Evolutionary conservation across 1,284 basidiomycete genomes (phyloP).

Genomic region (Heterobasidion annosum): DNA sequence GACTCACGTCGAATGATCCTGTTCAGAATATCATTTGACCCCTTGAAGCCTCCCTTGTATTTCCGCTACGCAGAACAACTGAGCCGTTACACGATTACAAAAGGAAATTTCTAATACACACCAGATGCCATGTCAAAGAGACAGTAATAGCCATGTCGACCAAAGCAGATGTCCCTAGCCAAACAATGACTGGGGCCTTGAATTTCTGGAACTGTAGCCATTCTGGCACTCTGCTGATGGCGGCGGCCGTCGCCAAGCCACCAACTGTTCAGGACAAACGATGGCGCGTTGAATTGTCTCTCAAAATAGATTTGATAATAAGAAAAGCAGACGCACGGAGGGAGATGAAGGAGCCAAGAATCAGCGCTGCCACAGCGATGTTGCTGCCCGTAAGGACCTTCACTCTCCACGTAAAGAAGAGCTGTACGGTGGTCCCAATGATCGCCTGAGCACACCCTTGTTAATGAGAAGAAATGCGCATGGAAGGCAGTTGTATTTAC

Average conservation of each 20-base stretch:
- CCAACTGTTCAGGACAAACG: conserved; percentile 13
- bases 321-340: conserved; percentile 12
- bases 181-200: conserved; percentile 21
- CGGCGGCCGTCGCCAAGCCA: conserved; percentile 23
- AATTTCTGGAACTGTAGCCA: conserved; percentile 22
- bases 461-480: not conserved
- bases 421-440: conserved; percentile 28
- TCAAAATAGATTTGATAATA: not conserved
- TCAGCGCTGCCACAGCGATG: conserved; percentile 16
- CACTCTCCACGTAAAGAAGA: conserved; percentile 35
- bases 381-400: conserved; percentile 24
- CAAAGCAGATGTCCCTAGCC: conserved; percentile 19
- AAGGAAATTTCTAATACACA: conserved; percentile 9
- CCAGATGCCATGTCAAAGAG: conserved; percentile 18
- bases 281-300: not conserved
- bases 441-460: conserved; percentile 18
- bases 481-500: conserved; percentile 9
- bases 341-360: conserved; percentile 20
- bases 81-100: not conserved
- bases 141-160: conserved; percentile 22
- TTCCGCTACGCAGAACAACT: conserved; percentile 1
- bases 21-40: conserved; percentile 6
- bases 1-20: conserved; percentile 7
- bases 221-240: conserved; percentile 17
- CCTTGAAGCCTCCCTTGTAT: conserved; percentile 6